Evolutionary conservation across 306 rosid species (phyloP), one percentile per base, ranked within the genome.

Genomic region (Quercus suber): DNA sequence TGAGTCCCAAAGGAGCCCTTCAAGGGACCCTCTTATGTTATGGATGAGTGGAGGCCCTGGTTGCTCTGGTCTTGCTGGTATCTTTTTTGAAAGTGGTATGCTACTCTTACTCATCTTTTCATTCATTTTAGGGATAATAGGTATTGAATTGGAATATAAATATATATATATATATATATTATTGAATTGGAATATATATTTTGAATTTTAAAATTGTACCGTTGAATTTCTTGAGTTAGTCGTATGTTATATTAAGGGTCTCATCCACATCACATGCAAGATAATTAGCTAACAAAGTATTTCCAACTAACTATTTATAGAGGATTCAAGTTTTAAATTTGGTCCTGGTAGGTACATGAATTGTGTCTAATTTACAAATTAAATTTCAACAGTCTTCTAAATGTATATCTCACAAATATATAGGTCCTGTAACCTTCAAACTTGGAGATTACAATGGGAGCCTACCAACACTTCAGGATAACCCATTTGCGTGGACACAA

Each of bases 401-500:
- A 1, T 10, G 12, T 21, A 8, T 58, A 21, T 25, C 64, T 58
- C 25, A 3, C 11, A 31, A 9, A 55, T 71, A 56, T 25, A 25
- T 23, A 79, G 82, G 77, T 28, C 82, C 82, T 3, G 18, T 79
- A 43, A 14, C 61, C 49, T 79, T 79, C 61, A 58, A 25, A 25
- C 20, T 8, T 57, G 76, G 61, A 79, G 23, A 71, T 59, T 79
- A 79, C 71, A 79, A 79, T 79, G 82, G 82, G 63, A 79, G 72
- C 82, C 35, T 79, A 43, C 82, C 82, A 45, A n/a, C 77, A n/a
- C 27, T 70, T 19, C 18, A 43, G 8, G 72, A 59, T 23, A 79
- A 79, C 75, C 71, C 77, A 55, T 77, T 33, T 70, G 19, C 75
- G 45, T 79, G 82, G 82, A 79, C 82, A 14, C 28, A 78, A 76